These are phyloP conservation scores for Metarhizium brunneum DNA, from an alignment of 2,329 filamentous ascomycete genomes.

Conservation along the genomic window DNA sequence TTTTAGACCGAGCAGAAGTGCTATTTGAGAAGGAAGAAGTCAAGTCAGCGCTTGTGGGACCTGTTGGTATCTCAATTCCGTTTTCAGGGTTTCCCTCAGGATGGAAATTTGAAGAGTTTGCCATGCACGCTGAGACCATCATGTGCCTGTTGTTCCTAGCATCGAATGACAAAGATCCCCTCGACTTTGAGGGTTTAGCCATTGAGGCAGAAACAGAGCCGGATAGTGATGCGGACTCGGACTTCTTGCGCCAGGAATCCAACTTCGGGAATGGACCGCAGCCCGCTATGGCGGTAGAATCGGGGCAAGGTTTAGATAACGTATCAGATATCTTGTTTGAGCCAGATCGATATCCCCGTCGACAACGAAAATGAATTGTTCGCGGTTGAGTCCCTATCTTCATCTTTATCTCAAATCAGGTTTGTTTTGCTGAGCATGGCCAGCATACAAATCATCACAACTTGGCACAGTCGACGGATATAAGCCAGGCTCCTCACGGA, in stretches of 20 bases:
- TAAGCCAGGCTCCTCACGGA: background rate
- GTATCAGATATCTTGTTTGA: background rate
- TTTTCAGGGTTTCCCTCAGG: background rate
- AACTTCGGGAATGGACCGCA: background rate
- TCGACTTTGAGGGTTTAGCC: background rate
- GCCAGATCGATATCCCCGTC: background rate
- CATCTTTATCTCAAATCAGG: background rate
- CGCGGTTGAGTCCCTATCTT: background rate
- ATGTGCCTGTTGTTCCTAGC: background rate
- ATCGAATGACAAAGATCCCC: background rate
- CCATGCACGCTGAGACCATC: background rate
- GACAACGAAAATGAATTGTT: background rate
- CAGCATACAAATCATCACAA: background rate
- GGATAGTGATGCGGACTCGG: background rate
- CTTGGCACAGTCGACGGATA: background rate
- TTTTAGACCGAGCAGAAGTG: background rate
- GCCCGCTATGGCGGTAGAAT: background rate
- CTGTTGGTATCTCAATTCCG: background rate
- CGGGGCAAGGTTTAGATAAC: background rate
- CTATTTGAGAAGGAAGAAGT: background rate
- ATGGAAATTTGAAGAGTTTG: slow-evolving; percentile 3
- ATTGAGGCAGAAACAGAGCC: background rate
- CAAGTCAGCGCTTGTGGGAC: background rate
- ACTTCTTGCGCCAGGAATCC: background rate
- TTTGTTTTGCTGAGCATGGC: background rate